Base-by-base conservation (phyloP, 1,139 yeast species). In the Pichia sp. region DNA sequence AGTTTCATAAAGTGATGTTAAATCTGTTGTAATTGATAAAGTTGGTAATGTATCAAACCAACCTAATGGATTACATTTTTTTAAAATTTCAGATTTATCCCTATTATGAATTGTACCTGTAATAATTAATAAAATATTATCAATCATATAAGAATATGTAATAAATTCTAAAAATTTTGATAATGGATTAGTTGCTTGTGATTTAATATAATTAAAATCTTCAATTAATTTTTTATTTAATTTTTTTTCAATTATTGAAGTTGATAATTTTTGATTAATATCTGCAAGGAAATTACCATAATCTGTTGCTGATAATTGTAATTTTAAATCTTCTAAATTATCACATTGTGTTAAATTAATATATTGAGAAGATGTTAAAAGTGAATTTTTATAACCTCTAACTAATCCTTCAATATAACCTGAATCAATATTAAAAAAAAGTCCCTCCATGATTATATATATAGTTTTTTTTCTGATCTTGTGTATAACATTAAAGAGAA, bases 41-140 rank as follows among this genome's bases (percentile, higher is more conserved):
- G 98, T 92, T 32, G 98, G 98, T 58, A 94, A 78, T 4, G 97
- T 92, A 61, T 92, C 98, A 65, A 94, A 94, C 96, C 97, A 89
- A 40, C 99, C 99, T 57, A 94, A 74, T 1, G 98, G 98, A 65
- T 92, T 96, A 66, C 97, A 88, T 64, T 96, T 83, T 52, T 81
- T 79, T 61, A 92, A 75, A 51, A 92, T 83, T 62, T 92, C 98
- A 44, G 81, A 71, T 64, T 86, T 80, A 66, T 94, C 96, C 62
- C 97, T 79, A 62, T 90, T 96, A 64, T 94, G 98, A 54, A 92
- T 79, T 0, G 98, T 89, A 36, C 99, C 99, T 1, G 97, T 90
- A 61, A 94, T 90, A 84, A 94, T 86, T 62, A 94, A 75, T 32
- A 94, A 87, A 42, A 92, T 96, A 66, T 94, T 94, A 70, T 94